A percentile compares a stretch with the other conserved stretches of the same genome.
Evolutionary conservation across 1,284 basidiomycete genomes (phyloP).

Genomic region (Sporisorium graminicola): DNA sequence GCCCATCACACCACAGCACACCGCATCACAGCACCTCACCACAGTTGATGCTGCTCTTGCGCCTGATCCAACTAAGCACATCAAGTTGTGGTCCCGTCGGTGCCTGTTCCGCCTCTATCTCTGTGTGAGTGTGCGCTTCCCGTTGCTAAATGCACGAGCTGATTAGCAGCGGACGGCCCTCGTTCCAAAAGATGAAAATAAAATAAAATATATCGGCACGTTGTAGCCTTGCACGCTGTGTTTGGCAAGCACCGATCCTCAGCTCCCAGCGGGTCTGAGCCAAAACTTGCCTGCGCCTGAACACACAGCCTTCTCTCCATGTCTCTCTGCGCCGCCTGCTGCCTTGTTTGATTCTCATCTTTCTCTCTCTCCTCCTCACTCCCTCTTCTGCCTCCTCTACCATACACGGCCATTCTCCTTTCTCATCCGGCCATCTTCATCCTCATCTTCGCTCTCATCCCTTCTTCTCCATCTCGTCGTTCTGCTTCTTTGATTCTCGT

Average conservation of each 20-base stretch:
- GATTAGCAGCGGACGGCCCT: background rate
- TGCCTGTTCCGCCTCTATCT: no score
- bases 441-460: background rate
- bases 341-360: background rate
- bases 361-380: conserved; percentile 1
- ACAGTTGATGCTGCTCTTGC: background rate
- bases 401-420: conserved; percentile 7
- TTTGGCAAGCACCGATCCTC: conserved; percentile 3
- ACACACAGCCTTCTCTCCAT: background rate
- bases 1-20: background rate
- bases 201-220: background rate
- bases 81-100: background rate
- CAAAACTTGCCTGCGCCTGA: background rate
- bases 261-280: background rate
- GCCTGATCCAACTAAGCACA: no score
- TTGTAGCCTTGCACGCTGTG: background rate
- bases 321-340: background rate
- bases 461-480: conserved; percentile 3
- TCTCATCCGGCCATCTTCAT: conserved; percentile 11
- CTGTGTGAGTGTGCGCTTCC: background rate
- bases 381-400: conserved; percentile 7
- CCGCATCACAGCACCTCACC: background rate
- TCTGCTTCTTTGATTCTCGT: background rate
- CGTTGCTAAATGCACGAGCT: background rate
- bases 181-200: background rate